Base-by-base conservation (phyloP, 495 filamentous ascomycete genomes). In the Talaromyces stipitatus region DNA sequence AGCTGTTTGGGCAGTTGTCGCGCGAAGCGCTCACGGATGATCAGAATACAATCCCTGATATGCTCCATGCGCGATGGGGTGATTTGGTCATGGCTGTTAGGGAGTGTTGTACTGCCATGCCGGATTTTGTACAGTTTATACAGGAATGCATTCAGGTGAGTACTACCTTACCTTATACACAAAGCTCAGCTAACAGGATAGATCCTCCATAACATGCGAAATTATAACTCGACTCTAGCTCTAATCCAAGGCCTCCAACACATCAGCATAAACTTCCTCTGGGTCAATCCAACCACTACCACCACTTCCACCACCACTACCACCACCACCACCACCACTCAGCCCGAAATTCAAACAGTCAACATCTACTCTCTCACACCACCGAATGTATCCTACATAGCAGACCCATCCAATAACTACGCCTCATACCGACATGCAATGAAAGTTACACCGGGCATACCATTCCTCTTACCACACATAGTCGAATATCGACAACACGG, bases 51-150 rank as follows among this genome's bases (percentile, higher is more conserved):
- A 43, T 60, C 14, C 56, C 65, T 1, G 61, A 52, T 24, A 32
- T 52, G 3, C 24, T 75, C 9, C 26, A 69, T 14, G 33, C 27
- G 0, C 57, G 67, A 33, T 77, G 74, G 74, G 62, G 68, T 14
- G 28, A 50, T 33, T 59, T 75, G 10, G 69, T 64, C 24, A 61
- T 66, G 11, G 63, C 67, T 0, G 69, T 72, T 1, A 73, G 71
- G 71, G 74, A 77, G 55, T 74, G 70, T 50, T 77, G 74, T 45
- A 66, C 60, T 0, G 71, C 67, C n/a, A 55, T 75, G 14, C 72
- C 72, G 16, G 68, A 72, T 3, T 18, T 64, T 28, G 63, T 70
- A 9, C 58, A 53, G 22, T 66, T 60, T 46, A 61, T 77, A 4
- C 68, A 69, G 60, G 71, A 74, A 32, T 69, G 70, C 48, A 57